A percentile compares a stretch with the other conserved stretches of the same genome.
Conservation (phyloP, 345 rosid species). For the Populus ilicifolia region DNA sequence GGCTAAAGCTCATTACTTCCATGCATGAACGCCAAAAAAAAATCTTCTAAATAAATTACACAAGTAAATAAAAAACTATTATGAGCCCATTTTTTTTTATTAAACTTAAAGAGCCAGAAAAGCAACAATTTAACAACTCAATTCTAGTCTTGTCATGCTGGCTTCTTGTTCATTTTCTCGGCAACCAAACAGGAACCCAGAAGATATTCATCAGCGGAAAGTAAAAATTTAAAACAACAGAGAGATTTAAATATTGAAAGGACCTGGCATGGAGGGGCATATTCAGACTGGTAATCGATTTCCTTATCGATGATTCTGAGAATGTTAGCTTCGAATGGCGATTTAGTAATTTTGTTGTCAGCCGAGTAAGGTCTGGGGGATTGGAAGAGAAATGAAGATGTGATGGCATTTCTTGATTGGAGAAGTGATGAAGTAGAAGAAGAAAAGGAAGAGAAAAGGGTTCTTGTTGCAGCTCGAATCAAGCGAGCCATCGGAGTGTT, state of each 20-base stretch:
- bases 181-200: neutral
- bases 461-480: neutral
- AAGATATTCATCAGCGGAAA: neutral
- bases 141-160: neutral
- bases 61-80: too few relatives aligned
- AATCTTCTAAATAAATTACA: too few relatives aligned
- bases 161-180: neutral
- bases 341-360: constrained; percentile 17
- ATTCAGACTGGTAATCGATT: constrained; percentile 55
- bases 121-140: neutral
- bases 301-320: constrained; percentile 58
- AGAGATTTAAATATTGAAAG: neutral
- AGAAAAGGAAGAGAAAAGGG: neutral
- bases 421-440: neutral
- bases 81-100: neutral
- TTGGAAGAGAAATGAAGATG: neutral
- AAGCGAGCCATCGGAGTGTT: constrained; percentile 10
- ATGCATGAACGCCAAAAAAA: too few relatives aligned
- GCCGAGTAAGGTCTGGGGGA: constrained; percentile 18
- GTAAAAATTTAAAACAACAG: neutral
- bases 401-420: neutral
- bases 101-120: neutral
- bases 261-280: constrained; percentile 62
- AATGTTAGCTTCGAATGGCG: constrained; percentile 57
- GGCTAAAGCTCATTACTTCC: too few relatives aligned